phyloP scores from a whole-genome alignment of 805 yeast species.

The Cyberlindnera lachancei region DNA sequence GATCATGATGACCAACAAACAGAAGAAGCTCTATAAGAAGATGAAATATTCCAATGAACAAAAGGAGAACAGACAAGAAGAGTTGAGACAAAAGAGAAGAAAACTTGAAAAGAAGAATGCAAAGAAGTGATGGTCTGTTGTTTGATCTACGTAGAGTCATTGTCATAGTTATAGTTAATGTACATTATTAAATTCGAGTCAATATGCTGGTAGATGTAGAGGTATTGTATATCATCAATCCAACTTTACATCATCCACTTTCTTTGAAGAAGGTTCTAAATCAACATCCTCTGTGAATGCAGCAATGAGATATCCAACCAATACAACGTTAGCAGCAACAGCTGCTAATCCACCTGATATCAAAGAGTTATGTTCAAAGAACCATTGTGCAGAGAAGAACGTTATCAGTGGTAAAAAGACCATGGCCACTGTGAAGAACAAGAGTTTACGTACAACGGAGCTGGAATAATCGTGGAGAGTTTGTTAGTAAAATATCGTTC shows the following conservation, averaged over 20 bases:
- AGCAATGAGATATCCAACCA: constrained; percentile 63
- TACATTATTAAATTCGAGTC: too few species aligned
- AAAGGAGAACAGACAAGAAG: constrained; percentile 70
- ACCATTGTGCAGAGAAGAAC: constrained; percentile 49
- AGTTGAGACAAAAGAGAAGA: constrained; percentile 59
- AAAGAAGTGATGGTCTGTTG: neutral
- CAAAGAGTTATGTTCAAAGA: constrained; percentile 38
- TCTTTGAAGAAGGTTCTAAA: constrained; percentile 25
- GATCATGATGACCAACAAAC: constrained; percentile 98
- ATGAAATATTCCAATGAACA: constrained; percentile 87
- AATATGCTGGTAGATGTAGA: too few species aligned
- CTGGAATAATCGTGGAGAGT: constrained; percentile 30
- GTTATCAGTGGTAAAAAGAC: constrained; percentile 56
- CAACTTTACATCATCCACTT: constrained; percentile 30
- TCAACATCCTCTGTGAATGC: constrained; percentile 62
- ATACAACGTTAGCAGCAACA: constrained; percentile 62
- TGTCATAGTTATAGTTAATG: too few species aligned
- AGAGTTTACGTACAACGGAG: constrained; percentile 57
- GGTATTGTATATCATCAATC: constrained; percentile 11
- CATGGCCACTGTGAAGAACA: constrained; percentile 74
- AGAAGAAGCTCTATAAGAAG: constrained; percentile 87
- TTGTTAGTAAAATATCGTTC: constrained; percentile 4
- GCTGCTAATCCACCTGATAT: constrained; percentile 81
- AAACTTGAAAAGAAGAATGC: constrained; percentile 54
- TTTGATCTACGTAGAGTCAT: too few species aligned